Evolutionary conservation across 805 yeast genomes (phyloP).

Genomic region (Wickerhamomyces strasburgensis): DNA sequence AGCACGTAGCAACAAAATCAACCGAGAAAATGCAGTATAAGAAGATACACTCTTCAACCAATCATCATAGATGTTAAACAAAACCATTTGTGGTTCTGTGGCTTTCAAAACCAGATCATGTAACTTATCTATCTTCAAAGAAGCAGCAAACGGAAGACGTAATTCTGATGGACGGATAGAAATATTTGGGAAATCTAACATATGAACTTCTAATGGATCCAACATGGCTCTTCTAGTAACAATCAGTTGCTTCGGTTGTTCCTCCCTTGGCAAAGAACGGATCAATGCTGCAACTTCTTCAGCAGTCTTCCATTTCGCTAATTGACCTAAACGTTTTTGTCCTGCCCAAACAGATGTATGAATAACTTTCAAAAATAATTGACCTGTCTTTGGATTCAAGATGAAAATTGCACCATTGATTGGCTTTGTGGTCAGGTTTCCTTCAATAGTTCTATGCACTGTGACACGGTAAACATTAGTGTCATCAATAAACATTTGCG

Average conservation of each 20-base stretch:
- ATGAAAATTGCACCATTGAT: slow-evolving; percentile 91
- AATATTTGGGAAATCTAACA: slow-evolving; percentile 93
- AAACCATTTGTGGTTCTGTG: slow-evolving; percentile 87
- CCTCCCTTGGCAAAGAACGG: slow-evolving; percentile 84
- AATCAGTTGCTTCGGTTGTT: slow-evolving; percentile 89
- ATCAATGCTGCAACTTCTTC: slow-evolving; percentile 93
- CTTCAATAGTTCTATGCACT: slow-evolving; percentile 87
- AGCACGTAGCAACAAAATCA: slow-evolving; percentile 78
- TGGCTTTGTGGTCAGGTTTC: slow-evolving; percentile 87
- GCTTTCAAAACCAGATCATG: slow-evolving; percentile 78
- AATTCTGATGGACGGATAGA: slow-evolving; percentile 86
- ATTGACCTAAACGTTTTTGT: slow-evolving; percentile 85
- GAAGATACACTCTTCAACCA: slow-evolving; percentile 84
- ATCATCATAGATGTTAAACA: slow-evolving; percentile 89
- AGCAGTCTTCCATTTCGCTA: slow-evolving; percentile 97
- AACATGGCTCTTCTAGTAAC: slow-evolving; percentile 86
- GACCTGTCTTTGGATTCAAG: slow-evolving; percentile 87
- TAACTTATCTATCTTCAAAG: slow-evolving; percentile 75
- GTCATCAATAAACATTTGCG: slow-evolving; percentile 86
- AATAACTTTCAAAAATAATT: slow-evolving; percentile 78
- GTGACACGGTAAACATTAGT: slow-evolving; percentile 91
- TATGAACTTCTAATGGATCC: slow-evolving; percentile 94
- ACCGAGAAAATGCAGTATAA: slow-evolving; percentile 89
- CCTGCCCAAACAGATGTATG: slow-evolving; percentile 98
- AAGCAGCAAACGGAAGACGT: slow-evolving; percentile 83